Base-by-base conservation (phyloP, 2,329 filamentous ascomycete genomes). In the Paracoccidioides brasiliensis region DNA sequence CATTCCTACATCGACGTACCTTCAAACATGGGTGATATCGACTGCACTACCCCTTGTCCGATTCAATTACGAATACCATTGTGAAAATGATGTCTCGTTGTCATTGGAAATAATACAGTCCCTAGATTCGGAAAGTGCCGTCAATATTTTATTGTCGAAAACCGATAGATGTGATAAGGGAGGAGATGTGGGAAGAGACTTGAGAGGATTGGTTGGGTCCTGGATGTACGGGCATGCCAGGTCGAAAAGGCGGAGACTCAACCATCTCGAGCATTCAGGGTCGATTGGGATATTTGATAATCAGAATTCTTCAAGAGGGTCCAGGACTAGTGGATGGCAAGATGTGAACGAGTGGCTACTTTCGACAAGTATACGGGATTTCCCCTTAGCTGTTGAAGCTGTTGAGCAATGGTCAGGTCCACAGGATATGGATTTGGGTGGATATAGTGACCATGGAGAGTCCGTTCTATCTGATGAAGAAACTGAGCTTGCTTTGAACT, bases 41-140 rank as follows among this genome's bases (percentile, higher is more conserved):
- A 78, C 73, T 46, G 72, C 81, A 9, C 68, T 84, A 41, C 82
- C 82, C 5, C 67, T 83, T 6, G 69, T 83, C 30, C 76, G 82
- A 52, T 68, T 83, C 51, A 78, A 80, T 61, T 81, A 82, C 64
- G 80, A 84, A 66, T 84, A 82, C 64, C 83, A 84, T 57, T 76
- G 78, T 0, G 70, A 76, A n/a, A 70, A 65, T 12, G 67, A 74
- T 28, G 69, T 71, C 9, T 60, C 66, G 1, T 63, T 76, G 6
- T 72, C 76, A 7, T 64, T 85, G 48, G 72, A 75, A 46, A 71
- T 75, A 0, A 72, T 84, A 53, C 78, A 81, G 58, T 72, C 68
- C 30, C 64, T 81, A 57, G 73, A 75, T 32, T 78, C 75, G 12
- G 67, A 69, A 55, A 72, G 72, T 7, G 81, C 77, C 0, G 71